Evolutionary conservation across 352 stramenopile genomes (phyloP), one percentile per base, ranked within the genome.

Genomic region (Globisporangium perplexum): DNA sequence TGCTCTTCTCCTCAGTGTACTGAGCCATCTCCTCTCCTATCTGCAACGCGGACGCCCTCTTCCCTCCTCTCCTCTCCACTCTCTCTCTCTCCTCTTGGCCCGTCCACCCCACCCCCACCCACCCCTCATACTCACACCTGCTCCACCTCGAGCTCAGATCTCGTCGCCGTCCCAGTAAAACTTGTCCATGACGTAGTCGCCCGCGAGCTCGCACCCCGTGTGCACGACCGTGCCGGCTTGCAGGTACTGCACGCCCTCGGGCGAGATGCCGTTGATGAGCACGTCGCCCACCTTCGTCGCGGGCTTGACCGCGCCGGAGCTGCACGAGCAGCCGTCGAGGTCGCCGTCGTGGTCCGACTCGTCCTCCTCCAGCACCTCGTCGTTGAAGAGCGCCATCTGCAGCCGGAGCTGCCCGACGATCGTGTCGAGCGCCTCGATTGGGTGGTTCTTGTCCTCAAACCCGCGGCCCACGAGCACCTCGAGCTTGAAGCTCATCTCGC

Each of bases 161-260:
- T 62, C 56, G 50, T 65, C 59, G n/a, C 75, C 75, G 48, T 89
- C 78, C 73, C 73, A 86, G 50, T 73, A 73, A 50, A 88, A 77
- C 68, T 88, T 90, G 28, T 88, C 74, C 59, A 90, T 57, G 41
- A 90, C 80, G 61, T 90, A 90, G 55, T 90, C 69, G 38, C 80
- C 80, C 1, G 80, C 80, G 17, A 90, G 46, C 43, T 74, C 66
- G 39, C 62, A 86, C 36, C 80, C 80, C 8, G 77, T 88, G 56
- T 81, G 59, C 49, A 90, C 75, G 20, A 71, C 65, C 1, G 74
- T 82, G 47, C 80, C 80, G 18, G 80, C 77, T 46, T 88, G 74
- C 17, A 88, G 56, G 58, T 88, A 90, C 44, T 83, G 77, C 48
- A 90, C 66, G 24, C 80, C 80, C 14, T 86, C 69, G 10, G 80